Conservation (phyloP, 768 basidiomycete genomes). For the Lyophyllum atratum region DNA sequence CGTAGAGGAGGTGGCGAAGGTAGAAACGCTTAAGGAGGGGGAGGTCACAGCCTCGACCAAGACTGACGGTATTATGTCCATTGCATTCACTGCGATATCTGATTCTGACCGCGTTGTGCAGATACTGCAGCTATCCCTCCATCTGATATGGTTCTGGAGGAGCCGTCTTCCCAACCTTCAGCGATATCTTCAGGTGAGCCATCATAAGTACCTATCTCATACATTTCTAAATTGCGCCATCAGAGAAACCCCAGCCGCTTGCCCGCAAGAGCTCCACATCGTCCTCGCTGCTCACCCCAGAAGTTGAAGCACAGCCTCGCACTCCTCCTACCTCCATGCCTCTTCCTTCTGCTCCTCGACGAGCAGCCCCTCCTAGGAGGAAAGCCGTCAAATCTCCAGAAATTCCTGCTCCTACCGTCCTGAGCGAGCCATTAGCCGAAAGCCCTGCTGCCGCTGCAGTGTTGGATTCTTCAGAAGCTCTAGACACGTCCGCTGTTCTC, state of each 20-base stretch:
- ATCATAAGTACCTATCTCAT: background rate
- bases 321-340: slow-evolving; percentile 62
- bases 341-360: slow-evolving; percentile 69
- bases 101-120: slow-evolving; percentile 4
- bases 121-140: slow-evolving; percentile 3
- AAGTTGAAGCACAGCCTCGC: slow-evolving; percentile 33
- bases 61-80: slow-evolving; percentile 9
- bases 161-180: slow-evolving; percentile 1
- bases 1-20: slow-evolving; percentile 4
- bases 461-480: background rate
- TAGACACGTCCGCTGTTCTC: slow-evolving; percentile 18
- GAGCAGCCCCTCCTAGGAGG: slow-evolving; percentile 74
- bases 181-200: slow-evolving; percentile 9
- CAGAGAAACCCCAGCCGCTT: slow-evolving; percentile 15
- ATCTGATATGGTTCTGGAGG: slow-evolving; percentile 7
- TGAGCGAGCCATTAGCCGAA: slow-evolving; percentile 13
- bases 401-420: slow-evolving; percentile 14
- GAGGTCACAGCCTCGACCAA: background rate
- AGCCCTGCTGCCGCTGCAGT: slow-evolving; percentile 7
- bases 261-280: slow-evolving; percentile 27
- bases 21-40: background rate
- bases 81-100: background rate
- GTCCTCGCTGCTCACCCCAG: slow-evolving; percentile 25
- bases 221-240: background rate
- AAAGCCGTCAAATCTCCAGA: slow-evolving; percentile 54